Evolutionary conservation across 2,329 filamentous ascomycete genomes (phyloP), one percentile per base, ranked within the genome.

Genomic region (Hypomyces rosellus): DNA sequence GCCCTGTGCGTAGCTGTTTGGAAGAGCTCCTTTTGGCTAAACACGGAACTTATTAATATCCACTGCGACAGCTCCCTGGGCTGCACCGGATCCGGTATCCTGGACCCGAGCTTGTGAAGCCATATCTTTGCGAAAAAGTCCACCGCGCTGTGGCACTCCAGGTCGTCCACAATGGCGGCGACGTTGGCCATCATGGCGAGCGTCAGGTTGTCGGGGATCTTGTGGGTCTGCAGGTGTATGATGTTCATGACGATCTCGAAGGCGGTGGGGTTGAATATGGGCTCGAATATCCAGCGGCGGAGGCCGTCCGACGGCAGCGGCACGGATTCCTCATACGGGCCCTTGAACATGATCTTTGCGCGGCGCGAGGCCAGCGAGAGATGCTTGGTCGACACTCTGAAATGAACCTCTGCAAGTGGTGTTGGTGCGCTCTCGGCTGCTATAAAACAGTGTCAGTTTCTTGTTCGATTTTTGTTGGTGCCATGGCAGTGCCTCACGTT

Each of bases 201-300:
- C 5, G 30, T 44, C 6, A 58, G 15, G 3, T 3, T 7, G 1
- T 39, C 9, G 1, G 56, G 56, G 22, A 55, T 36, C 1, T 48
- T 13, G 1, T 49, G 43, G 2, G 48, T 53, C 15, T 59, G 43
- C 8, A 46, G 48, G 15, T 59, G 57, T 4, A 59, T 45, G 33
- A 58, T 57, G 14, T 38, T 51, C 51, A 59, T 45, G 2, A 57
- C 52, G 3, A 52, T 50, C 25, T 50, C 33, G n/a, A 58, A 59
- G 4, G 56, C 55, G 30, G 33, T 41, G 9, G 52, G 47, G 13
- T 57, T 48, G n/a, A 59, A 59, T 2, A 55, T 34, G 6, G 52
- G 47, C 34, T 52, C 55, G 30, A 59, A 50, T 25, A 45, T 37
- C 55, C 51, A 57, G 34, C 52, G 49, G 20, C 44, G 41, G 20